Conservation (phyloP, 192 early-diverging fungal genomes). For the Linnemannia exigua region DNA sequence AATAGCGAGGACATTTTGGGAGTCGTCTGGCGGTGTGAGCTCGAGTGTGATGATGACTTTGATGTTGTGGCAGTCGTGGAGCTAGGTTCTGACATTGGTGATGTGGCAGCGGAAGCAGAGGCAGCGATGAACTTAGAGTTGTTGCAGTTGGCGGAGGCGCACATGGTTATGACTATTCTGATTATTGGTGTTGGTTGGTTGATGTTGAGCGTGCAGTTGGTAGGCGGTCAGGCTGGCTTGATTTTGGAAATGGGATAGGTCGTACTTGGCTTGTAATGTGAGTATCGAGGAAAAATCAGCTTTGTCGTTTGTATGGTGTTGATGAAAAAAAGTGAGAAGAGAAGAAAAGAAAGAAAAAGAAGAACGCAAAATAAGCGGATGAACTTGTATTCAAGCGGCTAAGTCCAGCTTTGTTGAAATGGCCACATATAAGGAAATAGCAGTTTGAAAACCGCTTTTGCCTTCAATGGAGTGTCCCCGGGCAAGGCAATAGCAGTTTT, state of each 20-base stretch:
- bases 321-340: neutral
- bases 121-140: neutral
- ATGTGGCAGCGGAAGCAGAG: neutral
- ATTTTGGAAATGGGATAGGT: neutral
- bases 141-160: neutral
- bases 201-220: neutral
- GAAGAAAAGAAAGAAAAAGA: neutral
- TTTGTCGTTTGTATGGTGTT: neutral
- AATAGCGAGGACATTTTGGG: neutral
- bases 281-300: neutral
- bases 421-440: neutral
- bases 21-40: neutral
- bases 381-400: neutral
- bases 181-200: neutral
- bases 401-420: neutral
- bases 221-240: neutral
- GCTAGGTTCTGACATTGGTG: neutral
- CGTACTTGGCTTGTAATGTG: neutral
- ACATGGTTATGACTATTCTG: neutral
- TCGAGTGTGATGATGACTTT: neutral
- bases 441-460: neutral
- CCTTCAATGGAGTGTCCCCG: neutral
- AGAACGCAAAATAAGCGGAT: neutral
- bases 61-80: neutral
- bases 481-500: neutral